Base-by-base conservation (phyloP, 2,329 filamentous ascomycete species). In the Neonectria coccinea region DNA sequence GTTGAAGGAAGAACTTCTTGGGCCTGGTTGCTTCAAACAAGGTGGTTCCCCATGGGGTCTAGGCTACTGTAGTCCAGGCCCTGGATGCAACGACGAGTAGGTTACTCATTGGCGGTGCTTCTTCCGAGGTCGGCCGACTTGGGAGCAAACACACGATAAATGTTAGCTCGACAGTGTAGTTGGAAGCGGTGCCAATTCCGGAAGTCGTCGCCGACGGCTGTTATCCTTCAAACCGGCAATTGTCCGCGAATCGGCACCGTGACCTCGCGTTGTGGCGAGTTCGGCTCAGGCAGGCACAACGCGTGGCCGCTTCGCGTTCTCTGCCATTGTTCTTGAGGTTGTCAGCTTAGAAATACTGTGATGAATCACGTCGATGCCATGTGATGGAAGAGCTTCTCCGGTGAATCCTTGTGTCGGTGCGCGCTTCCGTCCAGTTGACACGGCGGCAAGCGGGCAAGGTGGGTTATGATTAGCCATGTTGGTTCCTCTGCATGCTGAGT, bases 231-330 rank as follows among this genome's bases (percentile, higher is more conserved):
- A 14, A 14, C 44, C 20, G 20, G 20, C 51, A 53, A 53, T 16
- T 20, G 11, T 52, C 48, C 18, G 50, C n/a, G 50, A 31, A 27
- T 14, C 22, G 20, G 51, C 51, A 41, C 9, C 51, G 51, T 54
- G 51, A 54, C 51, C 33, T 41, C 51, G 51, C 51, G 51, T 54
- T 41, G 16, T 6, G 12, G 31, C 33, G 20, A 41, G 31, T n/a
- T 6, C 42, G 14, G 36, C 16, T 25, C 12, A 44, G 22, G 10
- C 51, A 11, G n/a, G 36, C n/a, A 22, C 20, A 44, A 18, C 52
- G 52, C 52, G 52, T 42, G n/a, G 52, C 52, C 22, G 6, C 36
- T 44, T 22, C 52, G 52, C 52, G 52, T 31, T 55, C n/a, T 29
- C n/a, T 44, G 14, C 12, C 22, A 9, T 9, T 25, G 12, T 47